Evolutionary conservation across 2,329 filamentous ascomycete species (phyloP), one percentile per base, ranked within the genome.

Genomic region (Fusarium pseudocircinatum): DNA sequence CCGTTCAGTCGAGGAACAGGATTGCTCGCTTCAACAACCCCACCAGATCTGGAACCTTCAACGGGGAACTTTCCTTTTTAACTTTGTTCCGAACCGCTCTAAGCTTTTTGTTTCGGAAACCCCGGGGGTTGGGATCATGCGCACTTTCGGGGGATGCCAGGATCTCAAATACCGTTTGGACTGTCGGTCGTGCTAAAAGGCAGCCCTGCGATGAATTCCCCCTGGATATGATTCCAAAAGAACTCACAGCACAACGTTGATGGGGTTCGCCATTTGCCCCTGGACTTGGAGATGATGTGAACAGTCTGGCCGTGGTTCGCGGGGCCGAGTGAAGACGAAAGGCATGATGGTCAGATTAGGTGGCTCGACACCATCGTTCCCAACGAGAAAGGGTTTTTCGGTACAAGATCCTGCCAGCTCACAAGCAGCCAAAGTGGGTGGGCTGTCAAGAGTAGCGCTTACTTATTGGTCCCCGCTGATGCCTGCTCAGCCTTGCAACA

Each of bases 241-340:
- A 11, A 7, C 5, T 5, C 4, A 12, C 8, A 12, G 15, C 15
- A 1, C 15, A 26, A 26, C 8, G 0, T 13, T 24, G 10, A 24
- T 13, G 11, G n/a, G 5, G 1, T 8, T 1, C 18, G 7, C n/a
- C 10, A 43, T 12, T 24, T 20, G 6, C 18, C 24, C 6, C 4
- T 44, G 11, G 7, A 20, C 3, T 3, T 44, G 24, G 2, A 6
- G 11, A 13, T 7, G 3, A 14, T 26, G 5, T 44, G 16, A 20
- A 7, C 7, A 13, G 24, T 20, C 4, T 9, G 4, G 7, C 24
- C 0, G 0, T 44, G 4, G 5, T 26, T 26, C 5, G 24, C 16
- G 24, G 2, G 3, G 15, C 15, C 42, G 3, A 44, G 13, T 7
- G 1, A 26, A 26, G 12, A 10, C 16, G 43, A 20, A 44, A 26